Conservation (phyloP, 2,329 filamentous ascomycete genomes). For the Xylogone sp. region DNA sequence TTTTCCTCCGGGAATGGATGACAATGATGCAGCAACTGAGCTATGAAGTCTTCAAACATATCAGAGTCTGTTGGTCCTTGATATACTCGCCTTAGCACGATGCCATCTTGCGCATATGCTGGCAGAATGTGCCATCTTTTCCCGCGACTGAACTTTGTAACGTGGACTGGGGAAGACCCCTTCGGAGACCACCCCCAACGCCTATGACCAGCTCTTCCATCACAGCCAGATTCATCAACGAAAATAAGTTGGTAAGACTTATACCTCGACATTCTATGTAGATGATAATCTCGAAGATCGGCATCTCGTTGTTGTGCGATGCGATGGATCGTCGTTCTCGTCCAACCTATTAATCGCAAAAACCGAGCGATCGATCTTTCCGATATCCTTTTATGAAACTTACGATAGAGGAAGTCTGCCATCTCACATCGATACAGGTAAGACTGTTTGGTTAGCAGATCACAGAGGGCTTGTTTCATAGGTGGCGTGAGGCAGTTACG, state of each 20-base stretch:
- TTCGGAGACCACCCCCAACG: constrained; percentile 32
- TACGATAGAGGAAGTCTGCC: constrained; percentile 20
- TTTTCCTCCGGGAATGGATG: constrained; percentile 29
- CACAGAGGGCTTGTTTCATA: constrained; percentile 23
- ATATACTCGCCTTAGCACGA: constrained; percentile 24
- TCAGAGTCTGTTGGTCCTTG: constrained; percentile 24
- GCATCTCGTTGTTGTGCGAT: constrained; percentile 28
- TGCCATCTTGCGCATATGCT: constrained; percentile 20
- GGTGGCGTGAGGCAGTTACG: constrained; percentile 13
- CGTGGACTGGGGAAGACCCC: constrained; percentile 24
- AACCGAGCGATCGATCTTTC: no score
- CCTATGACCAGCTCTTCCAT: constrained; percentile 31
- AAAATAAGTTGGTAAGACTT: constrained; percentile 31
- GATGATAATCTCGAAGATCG: constrained; percentile 32
- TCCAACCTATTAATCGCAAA: no score
- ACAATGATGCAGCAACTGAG: constrained; percentile 29
- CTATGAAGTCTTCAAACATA: constrained; percentile 28
- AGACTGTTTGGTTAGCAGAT: constrained; percentile 26
- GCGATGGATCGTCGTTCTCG: constrained; percentile 27
- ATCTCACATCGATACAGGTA: constrained; percentile 25
- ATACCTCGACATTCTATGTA: constrained; percentile 29
- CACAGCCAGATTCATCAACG: constrained; percentile 34
- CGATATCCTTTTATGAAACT: constrained; percentile 14
- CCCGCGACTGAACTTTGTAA: constrained; percentile 19
- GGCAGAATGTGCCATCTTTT: constrained; percentile 22